phyloP scores from a whole-genome alignment of 768 basidiomycete genomes.

The Leucosporidium creatinivorum region DNA sequence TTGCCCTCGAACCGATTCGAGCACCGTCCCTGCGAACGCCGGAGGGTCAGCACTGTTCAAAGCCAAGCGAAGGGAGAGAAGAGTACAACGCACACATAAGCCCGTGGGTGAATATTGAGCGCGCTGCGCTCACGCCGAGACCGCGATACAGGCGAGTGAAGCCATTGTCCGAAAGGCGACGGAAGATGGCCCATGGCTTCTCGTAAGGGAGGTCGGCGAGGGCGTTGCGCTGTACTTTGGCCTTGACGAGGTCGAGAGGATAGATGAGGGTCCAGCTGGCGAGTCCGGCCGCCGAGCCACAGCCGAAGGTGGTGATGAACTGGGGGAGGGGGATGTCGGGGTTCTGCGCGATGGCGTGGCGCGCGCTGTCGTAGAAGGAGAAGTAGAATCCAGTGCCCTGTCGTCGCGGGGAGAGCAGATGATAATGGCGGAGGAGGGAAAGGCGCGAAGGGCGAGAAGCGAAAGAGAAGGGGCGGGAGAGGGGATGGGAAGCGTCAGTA shows the following conservation, averaged over 20 bases:
- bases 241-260: conserved; percentile 33
- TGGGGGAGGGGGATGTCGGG: conserved; percentile 19
- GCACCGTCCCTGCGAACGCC: background rate
- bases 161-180: conserved; percentile 56
- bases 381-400: conserved; percentile 39
- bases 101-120: conserved; percentile 89
- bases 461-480: too few relatives aligned
- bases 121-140: conserved; percentile 82
- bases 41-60: background rate
- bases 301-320: conserved; percentile 28
- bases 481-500: background rate
- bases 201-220: conserved; percentile 29
- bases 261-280: conserved; percentile 29
- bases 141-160: conserved; percentile 83
- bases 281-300: conserved; percentile 32
- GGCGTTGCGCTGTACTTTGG: conserved; percentile 35
- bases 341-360: conserved; percentile 18
- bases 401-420: too few relatives aligned
- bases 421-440: background rate
- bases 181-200: conserved; percentile 28
- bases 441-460: too few relatives aligned
- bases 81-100: conserved; percentile 53
- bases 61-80: too few relatives aligned
- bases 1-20: background rate
- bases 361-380: conserved; percentile 37